Evolutionary conservation across 2,329 filamentous ascomycete species (phyloP).

Genomic region (Colletotrichum camelliae): DNA sequence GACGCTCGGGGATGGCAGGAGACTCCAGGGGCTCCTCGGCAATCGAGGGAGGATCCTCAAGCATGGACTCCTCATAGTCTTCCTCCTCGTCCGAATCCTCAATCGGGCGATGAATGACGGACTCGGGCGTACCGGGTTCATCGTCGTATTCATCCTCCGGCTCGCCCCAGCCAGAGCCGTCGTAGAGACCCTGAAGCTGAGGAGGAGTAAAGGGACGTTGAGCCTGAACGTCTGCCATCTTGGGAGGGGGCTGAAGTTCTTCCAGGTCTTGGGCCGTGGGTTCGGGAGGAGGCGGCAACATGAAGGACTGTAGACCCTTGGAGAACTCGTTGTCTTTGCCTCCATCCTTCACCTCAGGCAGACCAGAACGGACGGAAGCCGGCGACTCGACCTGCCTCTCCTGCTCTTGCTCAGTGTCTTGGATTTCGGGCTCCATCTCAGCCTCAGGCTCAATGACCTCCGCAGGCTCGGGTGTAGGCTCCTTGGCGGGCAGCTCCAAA

Average conservation of each 20-base stretch:
- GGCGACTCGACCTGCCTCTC: conserved; percentile 24
- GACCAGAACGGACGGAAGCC: conserved; percentile 33
- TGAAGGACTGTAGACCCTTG: conserved; percentile 50
- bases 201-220: conserved; percentile 55
- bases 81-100: conserved; percentile 36
- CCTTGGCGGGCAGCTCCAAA: neutral
- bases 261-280: conserved; percentile 34
- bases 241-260: conserved; percentile 28
- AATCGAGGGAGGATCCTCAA: conserved; percentile 25
- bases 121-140: conserved; percentile 80
- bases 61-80: conserved; percentile 35
- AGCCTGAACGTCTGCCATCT: conserved; percentile 41
- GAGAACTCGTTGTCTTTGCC: conserved; percentile 43
- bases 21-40: conserved; percentile 55
- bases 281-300: conserved; percentile 48
- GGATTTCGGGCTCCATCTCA: neutral
- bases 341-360: conserved; percentile 20
- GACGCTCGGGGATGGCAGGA: conserved; percentile 76
- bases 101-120: conserved; percentile 83
- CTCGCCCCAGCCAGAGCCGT: conserved; percentile 66
- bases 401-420: neutral
- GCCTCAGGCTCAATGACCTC: neutral
- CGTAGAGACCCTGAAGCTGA: conserved; percentile 64
- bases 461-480: neutral
- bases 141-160: conserved; percentile 59